Percentiles rank a stretch among this genome's conserved stretches.
Conservation (phyloP, 306 rosid genomes). For the Corylus avellana region DNA sequence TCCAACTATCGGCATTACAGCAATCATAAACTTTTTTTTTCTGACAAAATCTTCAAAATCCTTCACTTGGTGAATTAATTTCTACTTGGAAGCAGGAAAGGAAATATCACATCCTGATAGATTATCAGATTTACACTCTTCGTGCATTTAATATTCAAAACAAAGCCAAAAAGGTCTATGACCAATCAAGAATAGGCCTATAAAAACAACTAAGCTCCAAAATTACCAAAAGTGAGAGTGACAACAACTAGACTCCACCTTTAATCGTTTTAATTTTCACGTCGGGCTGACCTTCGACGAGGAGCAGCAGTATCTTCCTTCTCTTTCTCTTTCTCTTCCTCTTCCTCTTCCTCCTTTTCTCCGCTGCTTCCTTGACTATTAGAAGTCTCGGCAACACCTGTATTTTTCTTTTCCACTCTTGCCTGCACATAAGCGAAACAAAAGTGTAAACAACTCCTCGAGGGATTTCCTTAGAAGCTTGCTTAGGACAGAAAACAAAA, state of each 20-base stretch:
- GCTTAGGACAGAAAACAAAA: not conserved
- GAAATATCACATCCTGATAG: constrained; percentile 21
- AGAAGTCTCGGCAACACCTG: constrained; percentile 41
- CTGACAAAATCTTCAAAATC: not conserved
- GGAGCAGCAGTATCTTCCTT: constrained; percentile 51
- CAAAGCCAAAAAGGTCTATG: constrained; percentile 20
- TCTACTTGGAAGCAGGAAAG: not conserved
- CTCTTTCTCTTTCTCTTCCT: constrained; percentile 54
- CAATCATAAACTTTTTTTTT: not conserved
- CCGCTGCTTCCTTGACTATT: constrained; percentile 34
- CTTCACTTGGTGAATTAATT: not conserved
- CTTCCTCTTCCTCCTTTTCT: constrained; percentile 55
- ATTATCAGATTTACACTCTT: constrained; percentile 40
- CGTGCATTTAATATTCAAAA: constrained; percentile 23
- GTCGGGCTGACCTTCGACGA: constrained; percentile 63
- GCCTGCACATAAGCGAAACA: constrained; percentile 35
- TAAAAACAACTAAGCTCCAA: constrained; percentile 40
- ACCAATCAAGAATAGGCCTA: constrained; percentile 24
- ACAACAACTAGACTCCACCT: constrained; percentile 32
- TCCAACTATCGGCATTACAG: not conserved
- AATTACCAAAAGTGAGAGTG: constrained; percentile 30
- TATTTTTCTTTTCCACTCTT: constrained; percentile 40
- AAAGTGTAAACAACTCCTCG: not conserved
- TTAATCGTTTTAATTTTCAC: constrained; percentile 55
- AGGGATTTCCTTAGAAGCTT: not conserved